Percentiles rank a stretch among this genome's conserved stretches.
Evolutionary conservation across 257 asterid species (phyloP).

Genomic region (Rubia yunnanensis): DNA sequence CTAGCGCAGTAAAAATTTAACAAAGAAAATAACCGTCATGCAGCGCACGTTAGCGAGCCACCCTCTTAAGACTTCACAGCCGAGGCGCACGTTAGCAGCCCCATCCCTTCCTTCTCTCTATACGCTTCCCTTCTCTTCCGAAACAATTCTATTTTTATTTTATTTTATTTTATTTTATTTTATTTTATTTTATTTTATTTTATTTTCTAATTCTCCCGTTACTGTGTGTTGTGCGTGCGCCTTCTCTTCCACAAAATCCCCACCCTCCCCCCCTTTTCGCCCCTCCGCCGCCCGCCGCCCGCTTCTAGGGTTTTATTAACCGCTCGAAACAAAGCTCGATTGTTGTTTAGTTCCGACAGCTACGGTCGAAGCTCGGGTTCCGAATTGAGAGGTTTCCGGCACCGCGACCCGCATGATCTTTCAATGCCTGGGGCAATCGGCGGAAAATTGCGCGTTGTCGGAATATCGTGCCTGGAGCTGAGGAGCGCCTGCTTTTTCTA

Average conservation of each 20-base stretch:
- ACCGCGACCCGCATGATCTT: constrained; percentile 21
- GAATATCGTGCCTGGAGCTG: too few relatives aligned
- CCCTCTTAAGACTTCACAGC: constrained; percentile 9
- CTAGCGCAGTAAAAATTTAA: too few relatives aligned
- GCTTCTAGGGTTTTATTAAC: constrained; percentile 35
- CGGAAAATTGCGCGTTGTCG: constrained; percentile 7
- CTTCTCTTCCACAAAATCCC: constrained; percentile 29
- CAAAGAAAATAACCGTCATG: too few relatives aligned
- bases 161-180: too few relatives aligned
- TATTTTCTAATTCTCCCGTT: neutral
- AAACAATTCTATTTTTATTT: constrained; percentile 13
- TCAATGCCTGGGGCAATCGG: constrained; percentile 38
- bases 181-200: too few relatives aligned
- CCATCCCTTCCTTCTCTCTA: constrained; percentile 13
- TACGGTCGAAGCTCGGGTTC: constrained; percentile 12
- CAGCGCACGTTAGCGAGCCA: constrained; percentile 30
- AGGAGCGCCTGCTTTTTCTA: constrained; percentile 15
- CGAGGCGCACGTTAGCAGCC: constrained; percentile 39
- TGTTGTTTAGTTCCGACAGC: neutral
- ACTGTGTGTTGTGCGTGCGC: constrained; percentile 14
- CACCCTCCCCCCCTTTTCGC: constrained; percentile 17
- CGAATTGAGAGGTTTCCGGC: constrained; percentile 6
- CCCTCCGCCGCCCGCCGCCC: constrained; percentile 10
- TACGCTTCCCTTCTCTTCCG: neutral
- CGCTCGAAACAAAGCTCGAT: neutral